These are phyloP conservation scores for Clathrospora elynae DNA, from an alignment of 2,329 filamentous ascomycete species.

Conservation along the genomic window DNA sequence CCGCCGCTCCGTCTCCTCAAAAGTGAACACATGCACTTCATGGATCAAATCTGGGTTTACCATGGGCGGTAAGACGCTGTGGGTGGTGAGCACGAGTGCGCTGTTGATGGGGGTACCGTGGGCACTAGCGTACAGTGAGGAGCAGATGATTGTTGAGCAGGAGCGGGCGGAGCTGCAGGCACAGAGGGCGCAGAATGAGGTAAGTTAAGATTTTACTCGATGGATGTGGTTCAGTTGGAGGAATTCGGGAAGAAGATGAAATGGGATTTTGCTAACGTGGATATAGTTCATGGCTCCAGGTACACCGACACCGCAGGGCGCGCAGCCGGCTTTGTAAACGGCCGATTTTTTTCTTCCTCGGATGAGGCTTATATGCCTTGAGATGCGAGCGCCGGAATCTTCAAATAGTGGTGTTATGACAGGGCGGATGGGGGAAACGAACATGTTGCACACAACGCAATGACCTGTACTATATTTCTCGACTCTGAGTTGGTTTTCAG, in stretches of 20 bases:
- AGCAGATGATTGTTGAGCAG: slow-evolving; percentile 96
- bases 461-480: slow-evolving; percentile 40
- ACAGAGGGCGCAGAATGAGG: slow-evolving; percentile 79
- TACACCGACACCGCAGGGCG: slow-evolving; percentile 31
- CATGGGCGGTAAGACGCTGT: slow-evolving; percentile 84
- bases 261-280: slow-evolving; percentile 16
- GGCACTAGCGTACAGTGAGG: slow-evolving; percentile 89
- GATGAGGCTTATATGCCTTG: slow-evolving; percentile 3
- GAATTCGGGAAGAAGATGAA: background rate
- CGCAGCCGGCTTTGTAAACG: slow-evolving; percentile 45
- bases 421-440: slow-evolving; percentile 14
- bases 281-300: slow-evolving; percentile 44
- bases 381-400: slow-evolving; percentile 16
- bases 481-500: too few relatives aligned
- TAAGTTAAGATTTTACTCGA: slow-evolving; percentile 48
- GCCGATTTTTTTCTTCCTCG: slow-evolving; percentile 4
- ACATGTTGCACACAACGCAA: slow-evolving; percentile 23
- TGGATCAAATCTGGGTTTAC: slow-evolving; percentile 66
- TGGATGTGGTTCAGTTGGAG: background rate
- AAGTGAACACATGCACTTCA: slow-evolving; percentile 57
- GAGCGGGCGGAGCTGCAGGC: slow-evolving; percentile 97
- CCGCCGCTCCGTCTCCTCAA: slow-evolving; percentile 58
- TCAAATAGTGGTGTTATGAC: slow-evolving; percentile 32
- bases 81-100: slow-evolving; percentile 87
- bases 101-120: slow-evolving; percentile 91